Conservation (phyloP, 2,329 filamentous ascomycete genomes). For the Trichoderma simmonsii region DNA sequence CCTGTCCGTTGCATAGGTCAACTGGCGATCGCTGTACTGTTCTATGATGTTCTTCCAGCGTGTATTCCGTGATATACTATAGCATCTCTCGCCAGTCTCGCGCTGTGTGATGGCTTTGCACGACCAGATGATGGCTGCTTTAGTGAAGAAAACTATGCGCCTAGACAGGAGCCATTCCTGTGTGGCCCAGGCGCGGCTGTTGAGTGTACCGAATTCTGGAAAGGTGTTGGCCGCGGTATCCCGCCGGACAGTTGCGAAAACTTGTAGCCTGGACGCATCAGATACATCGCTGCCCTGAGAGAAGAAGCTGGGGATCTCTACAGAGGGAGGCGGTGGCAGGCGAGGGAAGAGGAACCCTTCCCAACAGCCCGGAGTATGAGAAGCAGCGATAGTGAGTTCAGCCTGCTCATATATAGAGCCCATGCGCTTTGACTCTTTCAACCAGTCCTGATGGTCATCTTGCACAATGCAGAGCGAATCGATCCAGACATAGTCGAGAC, state of each 20-base stretch:
- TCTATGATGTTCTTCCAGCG: constrained; percentile 22
- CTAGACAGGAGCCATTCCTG: constrained; percentile 24
- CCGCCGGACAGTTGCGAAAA: constrained; percentile 19
- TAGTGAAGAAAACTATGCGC: constrained; percentile 23
- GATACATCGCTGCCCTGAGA: neutral
- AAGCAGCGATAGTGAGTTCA: constrained; percentile 24
- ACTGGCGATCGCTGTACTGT: constrained; percentile 19
- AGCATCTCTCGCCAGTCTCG: constrained; percentile 23
- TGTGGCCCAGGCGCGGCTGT: constrained; percentile 22
- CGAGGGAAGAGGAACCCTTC: constrained; percentile 17
- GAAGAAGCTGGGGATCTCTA: constrained; percentile 19
- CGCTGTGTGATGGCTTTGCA: constrained; percentile 23
- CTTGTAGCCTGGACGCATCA: neutral
- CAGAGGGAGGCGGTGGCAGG: neutral
- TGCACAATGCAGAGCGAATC: constrained; percentile 23
- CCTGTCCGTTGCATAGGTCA: constrained; percentile 21
- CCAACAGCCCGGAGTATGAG: constrained; percentile 12
- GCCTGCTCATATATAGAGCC: constrained; percentile 22
- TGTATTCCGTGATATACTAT: constrained; percentile 22
- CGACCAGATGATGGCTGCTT: constrained; percentile 21
- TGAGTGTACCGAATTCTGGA: constrained; percentile 22
- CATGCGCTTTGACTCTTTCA: constrained; percentile 20
- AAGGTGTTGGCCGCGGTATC: constrained; percentile 19
- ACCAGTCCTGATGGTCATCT: constrained; percentile 21
- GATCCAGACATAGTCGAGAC: constrained; percentile 21